Conservation (phyloP, 2,329 filamentous ascomycete genomes). For the Clathrospora elynae region DNA sequence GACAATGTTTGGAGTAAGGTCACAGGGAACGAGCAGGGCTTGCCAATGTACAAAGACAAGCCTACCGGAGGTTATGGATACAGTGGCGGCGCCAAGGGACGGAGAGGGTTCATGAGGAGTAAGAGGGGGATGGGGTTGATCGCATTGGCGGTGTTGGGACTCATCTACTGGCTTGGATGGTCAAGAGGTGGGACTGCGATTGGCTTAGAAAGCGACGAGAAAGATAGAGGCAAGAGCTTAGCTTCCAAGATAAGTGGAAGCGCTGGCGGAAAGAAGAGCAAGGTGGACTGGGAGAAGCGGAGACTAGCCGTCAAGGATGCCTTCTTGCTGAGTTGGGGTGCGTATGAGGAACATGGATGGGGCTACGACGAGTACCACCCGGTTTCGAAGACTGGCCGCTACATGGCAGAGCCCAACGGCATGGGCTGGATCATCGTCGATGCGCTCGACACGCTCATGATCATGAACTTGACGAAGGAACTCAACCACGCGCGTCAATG, state of each 20-base stretch:
- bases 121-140: constrained; percentile 64
- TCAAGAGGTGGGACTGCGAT: constrained; percentile 37
- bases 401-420: constrained; percentile 82
- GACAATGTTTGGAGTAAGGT: constrained; percentile 55
- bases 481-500: constrained; percentile 85
- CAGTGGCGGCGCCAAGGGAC: constrained; percentile 60
- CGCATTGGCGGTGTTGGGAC: constrained; percentile 60
- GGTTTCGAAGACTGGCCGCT: constrained; percentile 73
- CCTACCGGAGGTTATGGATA: constrained; percentile 65
- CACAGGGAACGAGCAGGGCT: constrained; percentile 64
- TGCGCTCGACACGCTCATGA: constrained; percentile 91
- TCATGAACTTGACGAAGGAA: constrained; percentile 94
- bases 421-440: constrained; percentile 99
- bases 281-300: constrained; percentile 75
- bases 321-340: constrained; percentile 89
- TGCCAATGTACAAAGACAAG: constrained; percentile 99
- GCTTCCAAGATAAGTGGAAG: constrained; percentile 39
- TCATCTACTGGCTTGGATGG: constrained; percentile 72
- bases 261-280: constrained; percentile 32
- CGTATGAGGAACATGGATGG: constrained; percentile 92
- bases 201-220: constrained; percentile 37
- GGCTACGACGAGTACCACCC: constrained; percentile 90
- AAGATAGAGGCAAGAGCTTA: constrained; percentile 41
- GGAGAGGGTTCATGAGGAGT: constrained; percentile 59
- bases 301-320: constrained; percentile 84